phyloP scores from a whole-genome alignment of 2,329 filamentous ascomycete genomes.

The Epichloe festucae region DNA sequence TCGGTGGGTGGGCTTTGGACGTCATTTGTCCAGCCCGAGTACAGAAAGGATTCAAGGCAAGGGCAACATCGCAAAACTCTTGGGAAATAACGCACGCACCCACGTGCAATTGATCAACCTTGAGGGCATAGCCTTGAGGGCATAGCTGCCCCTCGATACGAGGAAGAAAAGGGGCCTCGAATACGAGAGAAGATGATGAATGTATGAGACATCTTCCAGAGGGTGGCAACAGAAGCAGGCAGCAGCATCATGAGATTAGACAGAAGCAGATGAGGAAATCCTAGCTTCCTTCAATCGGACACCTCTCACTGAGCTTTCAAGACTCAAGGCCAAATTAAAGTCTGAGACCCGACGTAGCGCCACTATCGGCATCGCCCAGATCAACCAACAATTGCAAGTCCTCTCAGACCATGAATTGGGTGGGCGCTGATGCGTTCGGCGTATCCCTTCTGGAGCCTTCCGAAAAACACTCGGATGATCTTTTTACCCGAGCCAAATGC shows the following conservation, averaged over 20 bases:
- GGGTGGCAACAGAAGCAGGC: background rate
- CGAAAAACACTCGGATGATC: slow-evolving; percentile 22
- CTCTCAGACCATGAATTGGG: slow-evolving; percentile 22
- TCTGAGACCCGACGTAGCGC: slow-evolving; percentile 13
- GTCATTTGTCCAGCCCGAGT: background rate
- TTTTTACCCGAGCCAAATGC: slow-evolving; percentile 27
- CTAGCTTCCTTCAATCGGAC: slow-evolving; percentile 4
- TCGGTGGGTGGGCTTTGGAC: background rate
- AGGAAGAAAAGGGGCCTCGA: background rate
- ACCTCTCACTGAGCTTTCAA: slow-evolving; percentile 7
- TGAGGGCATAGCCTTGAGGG: background rate
- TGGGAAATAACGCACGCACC: background rate
- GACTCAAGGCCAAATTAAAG: too few species aligned
- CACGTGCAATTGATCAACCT: background rate
- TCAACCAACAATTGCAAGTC: slow-evolving; percentile 15
- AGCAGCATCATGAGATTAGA: background rate
- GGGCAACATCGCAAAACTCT: background rate
- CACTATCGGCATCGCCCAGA: slow-evolving; percentile 18
- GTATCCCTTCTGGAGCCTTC: slow-evolving; percentile 31
- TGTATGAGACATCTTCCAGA: background rate
- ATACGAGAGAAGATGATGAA: background rate
- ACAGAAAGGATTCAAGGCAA: too few species aligned
- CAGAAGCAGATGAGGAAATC: background rate
- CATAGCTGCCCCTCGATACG: background rate
- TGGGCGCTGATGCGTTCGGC: slow-evolving; percentile 28